Evolutionary conservation across 768 basidiomycete species (phyloP).

Genomic region (Lactarius indigo): DNA sequence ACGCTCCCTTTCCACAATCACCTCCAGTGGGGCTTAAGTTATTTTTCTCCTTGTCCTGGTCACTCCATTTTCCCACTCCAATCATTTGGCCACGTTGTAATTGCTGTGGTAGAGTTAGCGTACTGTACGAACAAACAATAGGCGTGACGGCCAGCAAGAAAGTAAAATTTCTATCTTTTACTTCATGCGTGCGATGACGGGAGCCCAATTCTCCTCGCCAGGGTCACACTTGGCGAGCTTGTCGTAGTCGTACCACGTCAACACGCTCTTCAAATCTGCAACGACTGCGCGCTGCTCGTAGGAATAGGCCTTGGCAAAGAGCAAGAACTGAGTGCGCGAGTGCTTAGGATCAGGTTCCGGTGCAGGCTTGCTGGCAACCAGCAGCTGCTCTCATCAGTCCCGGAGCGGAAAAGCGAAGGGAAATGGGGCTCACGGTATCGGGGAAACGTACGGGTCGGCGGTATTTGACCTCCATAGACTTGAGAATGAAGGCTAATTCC

Average conservation of each 20-base stretch:
- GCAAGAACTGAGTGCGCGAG: conserved; percentile 43
- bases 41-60: not conserved
- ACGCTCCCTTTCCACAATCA: not conserved
- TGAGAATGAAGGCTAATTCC: conserved; percentile 76
- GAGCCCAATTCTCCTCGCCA: conserved; percentile 44
- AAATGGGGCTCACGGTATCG: conserved; percentile 50
- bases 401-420: not conserved
- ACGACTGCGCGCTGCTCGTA: conserved; percentile 59
- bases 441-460: conserved; percentile 71
- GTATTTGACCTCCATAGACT: conserved; percentile 64
- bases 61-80: not conserved
- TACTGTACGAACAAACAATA: conserved; percentile 20
- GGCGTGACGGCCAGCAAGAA: not conserved
- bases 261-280: conserved; percentile 56
- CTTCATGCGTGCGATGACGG: conserved; percentile 31
- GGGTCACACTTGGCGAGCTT: conserved; percentile 60
- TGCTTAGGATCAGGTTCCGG: conserved; percentile 26
- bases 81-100: conserved; percentile 1
- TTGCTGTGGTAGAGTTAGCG: conserved; percentile 14
- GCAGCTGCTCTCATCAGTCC: conserved; percentile 39
- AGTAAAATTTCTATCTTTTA: not conserved
- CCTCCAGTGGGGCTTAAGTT: not conserved
- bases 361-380: conserved; percentile 59
- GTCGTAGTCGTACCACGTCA: conserved; percentile 82
- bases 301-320: conserved; percentile 59